A percentile compares a stretch with the other conserved stretches of the same genome.
phyloP scores from a whole-genome alignment of 2,329 filamentous ascomycete species.

The Colletotrichum liaoningense region DNA sequence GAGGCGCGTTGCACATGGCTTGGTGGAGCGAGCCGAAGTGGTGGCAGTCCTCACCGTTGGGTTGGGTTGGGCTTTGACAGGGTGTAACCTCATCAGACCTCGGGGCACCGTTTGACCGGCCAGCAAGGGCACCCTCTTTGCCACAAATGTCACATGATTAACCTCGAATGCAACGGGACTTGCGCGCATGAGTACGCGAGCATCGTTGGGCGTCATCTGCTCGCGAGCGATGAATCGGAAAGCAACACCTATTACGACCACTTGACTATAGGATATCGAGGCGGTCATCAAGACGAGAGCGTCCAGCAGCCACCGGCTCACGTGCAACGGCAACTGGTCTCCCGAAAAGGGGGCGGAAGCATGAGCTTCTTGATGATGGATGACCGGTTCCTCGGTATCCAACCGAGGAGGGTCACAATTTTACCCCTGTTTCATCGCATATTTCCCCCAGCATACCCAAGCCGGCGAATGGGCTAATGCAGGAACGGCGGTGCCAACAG shows the following conservation, averaged over 20 bases:
- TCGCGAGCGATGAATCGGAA: neutral
- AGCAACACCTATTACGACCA: neutral
- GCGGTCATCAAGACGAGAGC: neutral
- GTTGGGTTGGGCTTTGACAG: constrained; percentile 28
- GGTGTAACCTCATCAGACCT: constrained; percentile 27
- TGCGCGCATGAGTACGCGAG: neutral
- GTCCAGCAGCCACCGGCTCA: neutral
- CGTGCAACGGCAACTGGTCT: neutral
- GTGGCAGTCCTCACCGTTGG: constrained; percentile 26
- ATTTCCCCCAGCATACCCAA: constrained; percentile 32
- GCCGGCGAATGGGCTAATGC: constrained; percentile 33
- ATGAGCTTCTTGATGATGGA: constrained; percentile 25
- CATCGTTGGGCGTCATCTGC: neutral
- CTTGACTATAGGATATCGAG: neutral
- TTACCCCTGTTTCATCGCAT: constrained; percentile 37
- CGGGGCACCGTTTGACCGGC: constrained; percentile 6
- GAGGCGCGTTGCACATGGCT: constrained; percentile 5
- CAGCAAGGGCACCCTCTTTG: neutral
- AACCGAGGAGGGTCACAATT: constrained; percentile 36
- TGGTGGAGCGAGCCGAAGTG: constrained; percentile 13
- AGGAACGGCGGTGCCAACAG: constrained; percentile 33
- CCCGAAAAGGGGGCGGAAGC: constrained; percentile 4
- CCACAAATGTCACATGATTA: constrained; percentile 18
- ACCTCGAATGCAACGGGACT: neutral
- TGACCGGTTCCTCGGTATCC: constrained; percentile 33